Conservation (phyloP, 345 rosid species). For the Eucalyptus paniculata region DNA sequence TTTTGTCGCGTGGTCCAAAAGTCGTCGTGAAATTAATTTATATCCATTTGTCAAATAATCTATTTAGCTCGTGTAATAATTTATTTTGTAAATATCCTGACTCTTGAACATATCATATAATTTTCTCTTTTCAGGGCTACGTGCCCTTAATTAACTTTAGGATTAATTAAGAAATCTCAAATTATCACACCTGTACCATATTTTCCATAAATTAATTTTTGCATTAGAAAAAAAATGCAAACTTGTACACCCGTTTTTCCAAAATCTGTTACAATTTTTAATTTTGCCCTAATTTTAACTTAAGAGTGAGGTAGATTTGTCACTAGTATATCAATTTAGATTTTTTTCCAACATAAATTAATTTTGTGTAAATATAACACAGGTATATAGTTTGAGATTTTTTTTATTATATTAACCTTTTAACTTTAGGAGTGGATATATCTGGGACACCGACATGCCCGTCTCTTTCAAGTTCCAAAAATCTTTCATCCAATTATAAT, state of each 20-base stretch:
- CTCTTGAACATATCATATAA: background rate
- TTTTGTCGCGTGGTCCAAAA: background rate
- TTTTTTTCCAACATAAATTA: background rate
- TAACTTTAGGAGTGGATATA: background rate
- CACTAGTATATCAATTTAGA: background rate
- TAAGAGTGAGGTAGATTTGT: background rate
- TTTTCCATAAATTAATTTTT: background rate
- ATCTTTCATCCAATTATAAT: background rate
- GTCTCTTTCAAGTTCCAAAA: background rate
- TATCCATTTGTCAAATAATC: background rate
- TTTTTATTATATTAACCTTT: background rate
- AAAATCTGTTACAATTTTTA: fast-evolving
- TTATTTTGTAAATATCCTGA: background rate
- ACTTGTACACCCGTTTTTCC: background rate
- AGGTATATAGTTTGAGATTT: fast-evolving
- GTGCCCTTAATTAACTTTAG: background rate
- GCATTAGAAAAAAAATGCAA: background rate
- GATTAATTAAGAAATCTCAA: background rate
- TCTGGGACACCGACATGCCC: background rate
- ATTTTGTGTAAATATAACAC: fast-evolving
- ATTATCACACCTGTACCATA: fast-evolving
- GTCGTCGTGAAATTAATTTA: background rate
- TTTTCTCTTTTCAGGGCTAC: background rate
- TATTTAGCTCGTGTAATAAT: background rate
- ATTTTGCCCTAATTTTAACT: background rate